Conservation (phyloP, 768 basidiomycete species). For the Boletus sp. region DNA sequence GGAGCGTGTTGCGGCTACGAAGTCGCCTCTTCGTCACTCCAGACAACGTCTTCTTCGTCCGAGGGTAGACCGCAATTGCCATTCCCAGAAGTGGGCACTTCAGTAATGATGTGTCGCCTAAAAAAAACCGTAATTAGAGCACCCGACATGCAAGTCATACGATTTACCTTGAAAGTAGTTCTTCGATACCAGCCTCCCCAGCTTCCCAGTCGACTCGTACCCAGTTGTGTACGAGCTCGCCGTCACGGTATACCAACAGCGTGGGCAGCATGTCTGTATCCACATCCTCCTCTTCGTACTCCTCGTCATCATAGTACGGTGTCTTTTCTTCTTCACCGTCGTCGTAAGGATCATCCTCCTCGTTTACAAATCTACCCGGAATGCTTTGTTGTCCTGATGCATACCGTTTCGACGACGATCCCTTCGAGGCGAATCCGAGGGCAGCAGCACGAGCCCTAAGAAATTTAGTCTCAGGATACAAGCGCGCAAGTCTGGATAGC, state of each 20-base stretch:
- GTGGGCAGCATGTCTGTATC: conserved; percentile 82
- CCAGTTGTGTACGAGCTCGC: conserved; percentile 86
- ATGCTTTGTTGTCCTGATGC: conserved; percentile 11
- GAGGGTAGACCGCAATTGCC: conserved; percentile 48
- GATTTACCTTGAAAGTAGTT: conserved; percentile 58
- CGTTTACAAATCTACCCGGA: conserved; percentile 31
- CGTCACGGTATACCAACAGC: conserved; percentile 72
- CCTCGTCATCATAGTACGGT: conserved; percentile 39
- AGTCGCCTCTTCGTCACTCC: conserved; percentile 49
- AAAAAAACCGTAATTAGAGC: background rate
- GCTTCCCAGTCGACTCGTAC: conserved; percentile 88
- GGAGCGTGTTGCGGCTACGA: background rate
- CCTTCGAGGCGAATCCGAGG: conserved; percentile 63
- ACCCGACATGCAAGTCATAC: background rate
- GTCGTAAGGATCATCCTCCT: conserved; percentile 47
- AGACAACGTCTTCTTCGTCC: conserved; percentile 52
- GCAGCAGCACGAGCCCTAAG: conserved; percentile 76
- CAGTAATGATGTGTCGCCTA: conserved; percentile 29
- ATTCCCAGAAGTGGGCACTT: conserved; percentile 19
- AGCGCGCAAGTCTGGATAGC: conserved; percentile 65
- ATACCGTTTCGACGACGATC: conserved; percentile 17
- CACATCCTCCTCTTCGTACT: conserved; percentile 58
- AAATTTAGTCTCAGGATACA: conserved; percentile 72
- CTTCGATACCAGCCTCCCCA: conserved; percentile 62
- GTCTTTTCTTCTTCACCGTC: conserved; percentile 33